A percentile compares a stretch with the other conserved stretches of the same genome.
These are phyloP conservation scores for Phytophthora chlamydospora DNA, from an alignment of 352 stramenopile genomes.

Conservation along the genomic window DNA sequence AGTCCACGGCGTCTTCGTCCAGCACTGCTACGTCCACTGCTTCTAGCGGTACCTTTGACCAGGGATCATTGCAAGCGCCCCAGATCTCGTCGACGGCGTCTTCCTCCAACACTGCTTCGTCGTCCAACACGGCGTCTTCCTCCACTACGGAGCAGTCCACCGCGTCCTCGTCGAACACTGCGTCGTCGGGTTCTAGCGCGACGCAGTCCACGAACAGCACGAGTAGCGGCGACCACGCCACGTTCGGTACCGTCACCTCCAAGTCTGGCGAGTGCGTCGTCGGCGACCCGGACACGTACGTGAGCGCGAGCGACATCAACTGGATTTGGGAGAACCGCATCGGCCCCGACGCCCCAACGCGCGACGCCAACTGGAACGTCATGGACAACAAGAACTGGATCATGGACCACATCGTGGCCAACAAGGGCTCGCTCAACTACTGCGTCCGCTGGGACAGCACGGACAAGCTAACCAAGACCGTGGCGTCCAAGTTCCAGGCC, in stretches of 20 bases:
- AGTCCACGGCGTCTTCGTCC: conserved; percentile 3
- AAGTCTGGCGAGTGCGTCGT: conserved; percentile 17
- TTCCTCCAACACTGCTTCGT: conserved; percentile 17
- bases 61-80: conserved; percentile 1
- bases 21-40: neutral
- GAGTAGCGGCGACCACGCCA: conserved; percentile 21
- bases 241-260: conserved; percentile 24
- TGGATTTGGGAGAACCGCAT: conserved; percentile 28
- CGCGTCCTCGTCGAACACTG: conserved; percentile 10
- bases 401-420: conserved; percentile 47
- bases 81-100: conserved; percentile 13
- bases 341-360: neutral
- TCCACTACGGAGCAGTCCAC: conserved; percentile 10
- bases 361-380: conserved; percentile 14
- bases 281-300: conserved; percentile 23
- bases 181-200: no score
- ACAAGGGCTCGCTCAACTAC: conserved; percentile 51
- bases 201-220: conserved; percentile 18
- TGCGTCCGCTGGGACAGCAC: conserved; percentile 49
- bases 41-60: conserved; percentile 16
- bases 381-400: conserved; percentile 41
- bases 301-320: conserved; percentile 13
- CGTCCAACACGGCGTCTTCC: conserved; percentile 16
- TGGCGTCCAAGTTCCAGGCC: conserved; percentile 42
- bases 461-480: conserved; percentile 37